Evolutionary conservation across 2,329 filamentous ascomycete species (phyloP).

Genomic region (Annulohypoxylon truncatum): DNA sequence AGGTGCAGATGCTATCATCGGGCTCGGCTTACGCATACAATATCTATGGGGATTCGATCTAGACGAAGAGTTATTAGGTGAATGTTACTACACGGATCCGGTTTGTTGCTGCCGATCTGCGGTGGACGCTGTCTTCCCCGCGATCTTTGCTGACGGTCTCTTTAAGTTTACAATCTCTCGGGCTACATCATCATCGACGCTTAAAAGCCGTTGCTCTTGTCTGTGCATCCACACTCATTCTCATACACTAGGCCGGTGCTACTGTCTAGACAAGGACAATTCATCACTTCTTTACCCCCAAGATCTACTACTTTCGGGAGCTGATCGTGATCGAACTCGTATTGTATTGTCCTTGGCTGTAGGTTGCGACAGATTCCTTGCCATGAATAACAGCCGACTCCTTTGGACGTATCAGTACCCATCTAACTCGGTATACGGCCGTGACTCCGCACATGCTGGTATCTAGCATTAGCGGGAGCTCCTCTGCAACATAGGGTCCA

Average conservation of each 20-base stretch:
- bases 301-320: slow-evolving; percentile 43
- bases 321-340: slow-evolving; percentile 43
- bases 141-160: slow-evolving; percentile 58
- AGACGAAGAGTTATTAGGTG: slow-evolving; percentile 55
- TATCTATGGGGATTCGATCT: slow-evolving; percentile 61
- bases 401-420: slow-evolving; percentile 21
- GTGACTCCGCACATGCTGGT: slow-evolving; percentile 53
- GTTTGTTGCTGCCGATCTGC: slow-evolving; percentile 57
- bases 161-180: slow-evolving; percentile 50
- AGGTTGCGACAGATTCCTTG: slow-evolving; percentile 54
- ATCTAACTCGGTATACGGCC: slow-evolving; percentile 48
- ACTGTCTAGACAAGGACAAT: slow-evolving; percentile 54
- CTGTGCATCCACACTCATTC: slow-evolving; percentile 53
- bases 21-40: slow-evolving; percentile 58
- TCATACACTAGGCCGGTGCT: slow-evolving; percentile 58
- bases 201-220: slow-evolving; percentile 56
- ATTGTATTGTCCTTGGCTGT: slow-evolving; percentile 47
- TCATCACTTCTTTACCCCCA: slow-evolving; percentile 56
- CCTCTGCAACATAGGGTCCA: slow-evolving; percentile 58
- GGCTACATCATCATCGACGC: slow-evolving; percentile 40
- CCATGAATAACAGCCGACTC: slow-evolving; percentile 51
- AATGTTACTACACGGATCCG: slow-evolving; percentile 58
- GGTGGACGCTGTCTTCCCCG: slow-evolving; percentile 58
- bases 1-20: slow-evolving; percentile 60
- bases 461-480: slow-evolving; percentile 57